Evolutionary conservation across 106 monocot genomes (phyloP).

Genomic region (Allium cepa): DNA sequence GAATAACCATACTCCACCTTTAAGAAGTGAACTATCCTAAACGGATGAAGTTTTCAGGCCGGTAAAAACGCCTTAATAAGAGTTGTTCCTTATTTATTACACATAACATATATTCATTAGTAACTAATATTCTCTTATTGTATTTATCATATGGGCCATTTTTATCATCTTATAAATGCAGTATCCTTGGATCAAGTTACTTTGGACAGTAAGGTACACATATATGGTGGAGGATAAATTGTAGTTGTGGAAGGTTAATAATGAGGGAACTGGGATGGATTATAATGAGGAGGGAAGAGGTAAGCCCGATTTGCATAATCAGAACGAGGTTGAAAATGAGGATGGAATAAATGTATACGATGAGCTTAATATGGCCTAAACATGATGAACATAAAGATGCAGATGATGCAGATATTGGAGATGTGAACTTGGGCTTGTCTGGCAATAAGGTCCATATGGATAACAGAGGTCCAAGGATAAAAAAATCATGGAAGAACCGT

Average conservation of each 20-base stretch:
- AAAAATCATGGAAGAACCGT: constrained; percentile 37
- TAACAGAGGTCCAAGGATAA: constrained; percentile 21
- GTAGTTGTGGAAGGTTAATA: background rate
- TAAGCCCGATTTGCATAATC: constrained; percentile 18
- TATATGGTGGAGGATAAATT: too few species aligned
- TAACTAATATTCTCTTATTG: too few species aligned
- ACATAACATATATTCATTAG: too few species aligned
- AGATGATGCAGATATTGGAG: constrained; percentile 3
- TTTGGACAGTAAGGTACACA: too few species aligned
- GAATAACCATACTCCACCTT: too few species aligned
- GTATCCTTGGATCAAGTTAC: too few species aligned
- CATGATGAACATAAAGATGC: constrained; percentile 4
- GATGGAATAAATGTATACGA: constrained; percentile 39
- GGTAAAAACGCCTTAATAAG: too few species aligned
- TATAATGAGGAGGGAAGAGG: constrained; percentile 25
- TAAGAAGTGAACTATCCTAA: too few species aligned
- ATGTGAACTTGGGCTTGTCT: background rate
- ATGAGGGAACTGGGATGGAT: constrained; percentile 1
- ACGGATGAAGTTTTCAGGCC: too few species aligned
- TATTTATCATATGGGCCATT: too few species aligned
- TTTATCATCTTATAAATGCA: too few species aligned
- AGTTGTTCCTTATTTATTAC: too few species aligned
- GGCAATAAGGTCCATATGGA: constrained; percentile 6
- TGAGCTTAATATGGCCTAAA: background rate
- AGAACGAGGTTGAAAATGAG: constrained; percentile 37